A percentile compares a stretch with the other conserved stretches of the same genome.
Evolutionary conservation across 306 rosid genomes (phyloP).

Genomic region (Trichosanthes cucumerina): DNA sequence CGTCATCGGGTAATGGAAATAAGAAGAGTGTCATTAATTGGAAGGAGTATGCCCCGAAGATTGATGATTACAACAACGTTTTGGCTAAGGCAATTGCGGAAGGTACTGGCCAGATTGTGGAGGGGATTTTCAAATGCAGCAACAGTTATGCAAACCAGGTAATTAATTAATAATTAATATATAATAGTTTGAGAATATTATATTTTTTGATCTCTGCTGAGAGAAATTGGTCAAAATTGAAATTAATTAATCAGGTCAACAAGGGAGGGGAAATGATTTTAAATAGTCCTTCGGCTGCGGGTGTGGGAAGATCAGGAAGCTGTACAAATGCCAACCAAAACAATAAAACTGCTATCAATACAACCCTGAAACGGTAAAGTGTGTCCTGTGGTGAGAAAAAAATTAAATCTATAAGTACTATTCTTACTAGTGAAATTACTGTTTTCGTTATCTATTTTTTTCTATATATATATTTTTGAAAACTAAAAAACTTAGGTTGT

Average conservation of each 20-base stretch:
- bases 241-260: slow-evolving; percentile 68
- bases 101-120: slow-evolving; percentile 90
- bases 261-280: slow-evolving; percentile 84
- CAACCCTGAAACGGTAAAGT: slow-evolving; percentile 72
- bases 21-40: slow-evolving; percentile 51
- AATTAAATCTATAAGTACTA: too few relatives aligned
- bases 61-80: slow-evolving; percentile 63
- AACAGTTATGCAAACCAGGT: slow-evolving; percentile 93
- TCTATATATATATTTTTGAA: too few relatives aligned
- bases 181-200: too few relatives aligned
- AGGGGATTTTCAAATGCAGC: slow-evolving; percentile 84
- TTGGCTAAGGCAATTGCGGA: slow-evolving; percentile 76
- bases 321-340: background rate
- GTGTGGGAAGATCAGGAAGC: slow-evolving; percentile 19
- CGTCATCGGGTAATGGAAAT: slow-evolving; percentile 1
- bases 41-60: slow-evolving; percentile 89
- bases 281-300: slow-evolving; percentile 20
- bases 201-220: background rate
- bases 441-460: too few relatives aligned
- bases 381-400: background rate
- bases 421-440: too few relatives aligned
- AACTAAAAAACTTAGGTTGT: too few relatives aligned
- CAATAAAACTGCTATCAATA: slow-evolving; percentile 37
- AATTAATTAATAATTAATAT: too few relatives aligned
- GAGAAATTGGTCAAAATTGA: background rate